Evolutionary conservation across 2,329 filamentous ascomycete species (phyloP).

Genomic region (Apiospora aurea): DNA sequence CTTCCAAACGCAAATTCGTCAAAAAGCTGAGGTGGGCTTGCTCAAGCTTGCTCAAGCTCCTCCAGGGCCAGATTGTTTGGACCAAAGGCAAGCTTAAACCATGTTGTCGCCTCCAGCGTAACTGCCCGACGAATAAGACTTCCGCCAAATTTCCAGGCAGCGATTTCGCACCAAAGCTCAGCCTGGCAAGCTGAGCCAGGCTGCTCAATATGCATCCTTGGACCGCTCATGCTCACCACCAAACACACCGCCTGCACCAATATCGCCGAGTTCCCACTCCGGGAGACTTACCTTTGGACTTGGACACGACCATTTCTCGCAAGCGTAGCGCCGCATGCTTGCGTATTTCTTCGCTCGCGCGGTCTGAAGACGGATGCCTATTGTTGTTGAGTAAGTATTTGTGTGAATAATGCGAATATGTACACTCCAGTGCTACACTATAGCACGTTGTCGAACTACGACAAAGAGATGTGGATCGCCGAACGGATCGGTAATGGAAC

Average conservation of each 20-base stretch:
- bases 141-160: background rate
- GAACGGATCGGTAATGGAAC: background rate
- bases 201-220: background rate
- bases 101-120: background rate
- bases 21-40: background rate
- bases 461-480: background rate
- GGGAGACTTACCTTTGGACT: conserved; percentile 58
- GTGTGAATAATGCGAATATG: conserved; percentile 22
- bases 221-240: background rate
- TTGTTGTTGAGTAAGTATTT: conserved; percentile 30
- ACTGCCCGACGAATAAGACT: background rate
- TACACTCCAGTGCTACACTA: background rate
- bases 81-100: background rate
- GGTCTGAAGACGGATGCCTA: conserved; percentile 27
- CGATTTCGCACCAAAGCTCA: background rate
- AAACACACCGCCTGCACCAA: background rate
- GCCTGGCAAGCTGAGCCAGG: background rate
- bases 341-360: conserved; percentile 57
- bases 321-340: conserved; percentile 62
- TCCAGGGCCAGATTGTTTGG: background rate
- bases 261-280: background rate
- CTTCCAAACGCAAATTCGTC: background rate
- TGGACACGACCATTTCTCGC: conserved; percentile 61
- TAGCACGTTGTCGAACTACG: background rate
- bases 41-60: background rate